These are phyloP conservation scores for Fragaria ananassa DNA, from an alignment of 306 rosid genomes.

Conservation along the genomic window DNA sequence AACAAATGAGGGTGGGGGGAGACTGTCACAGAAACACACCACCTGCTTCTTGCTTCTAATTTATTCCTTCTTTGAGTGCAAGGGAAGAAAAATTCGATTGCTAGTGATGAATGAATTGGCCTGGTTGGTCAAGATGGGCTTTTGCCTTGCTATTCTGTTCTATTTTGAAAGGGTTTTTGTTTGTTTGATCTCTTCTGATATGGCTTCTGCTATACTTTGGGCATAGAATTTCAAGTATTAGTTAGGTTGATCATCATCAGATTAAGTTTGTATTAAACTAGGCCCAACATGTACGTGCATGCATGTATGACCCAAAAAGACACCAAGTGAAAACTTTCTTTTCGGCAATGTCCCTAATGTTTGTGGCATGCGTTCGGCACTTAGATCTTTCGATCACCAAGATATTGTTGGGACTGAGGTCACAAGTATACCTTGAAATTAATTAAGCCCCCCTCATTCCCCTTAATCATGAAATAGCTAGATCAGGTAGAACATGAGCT, in stretches of 20 bases:
- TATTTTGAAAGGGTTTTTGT: not conserved
- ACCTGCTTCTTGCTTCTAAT: constrained; percentile 42
- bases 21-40: constrained; percentile 19
- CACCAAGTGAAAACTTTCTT: too few species aligned
- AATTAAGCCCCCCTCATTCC: too few species aligned
- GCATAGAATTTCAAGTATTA: not conserved
- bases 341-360: too few species aligned
- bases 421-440: too few species aligned
- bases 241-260: not conserved
- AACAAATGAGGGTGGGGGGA: constrained; percentile 44
- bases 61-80: constrained; percentile 44
- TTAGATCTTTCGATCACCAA: too few species aligned
- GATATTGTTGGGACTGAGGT: too few species aligned
- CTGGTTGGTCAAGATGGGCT: not conserved
- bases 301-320: not conserved
- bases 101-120: not conserved
- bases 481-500: too few species aligned
- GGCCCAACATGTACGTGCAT: not conserved
- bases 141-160: not conserved
- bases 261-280: too few species aligned
- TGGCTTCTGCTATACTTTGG: not conserved
- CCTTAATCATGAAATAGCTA: too few species aligned
- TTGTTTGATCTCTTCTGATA: not conserved
- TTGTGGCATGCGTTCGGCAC: too few species aligned
- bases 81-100: constrained; percentile 21